These are phyloP conservation scores for Pestalotiopsis sp. DNA, from an alignment of 2,329 filamentous ascomycete species.

Conservation along the genomic window DNA sequence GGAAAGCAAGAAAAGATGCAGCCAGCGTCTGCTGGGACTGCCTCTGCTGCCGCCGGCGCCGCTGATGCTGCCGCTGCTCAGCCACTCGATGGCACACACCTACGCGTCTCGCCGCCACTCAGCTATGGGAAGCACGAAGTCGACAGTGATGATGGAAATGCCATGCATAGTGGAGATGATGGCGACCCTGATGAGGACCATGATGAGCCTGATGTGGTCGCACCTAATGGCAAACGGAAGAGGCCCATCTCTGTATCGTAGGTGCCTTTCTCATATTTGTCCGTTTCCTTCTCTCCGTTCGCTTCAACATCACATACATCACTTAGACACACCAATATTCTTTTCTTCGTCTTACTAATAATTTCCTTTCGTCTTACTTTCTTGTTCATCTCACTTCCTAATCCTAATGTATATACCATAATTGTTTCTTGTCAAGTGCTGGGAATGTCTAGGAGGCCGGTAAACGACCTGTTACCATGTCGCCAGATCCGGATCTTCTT, in stretches of 20 bases:
- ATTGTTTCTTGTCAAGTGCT: not conserved
- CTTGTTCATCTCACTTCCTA: not conserved
- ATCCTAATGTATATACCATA: not conserved
- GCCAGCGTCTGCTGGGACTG: not conserved
- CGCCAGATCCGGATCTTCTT: not conserved
- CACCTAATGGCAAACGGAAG: slow-evolving; percentile 58
- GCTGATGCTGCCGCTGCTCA: slow-evolving; percentile 18
- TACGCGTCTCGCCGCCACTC: slow-evolving; percentile 26
- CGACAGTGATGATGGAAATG: slow-evolving; percentile 51
- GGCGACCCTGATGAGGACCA: slow-evolving; percentile 45
- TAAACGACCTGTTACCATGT: slow-evolving; percentile 6
- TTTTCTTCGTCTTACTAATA: not conserved
- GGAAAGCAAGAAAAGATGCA: not conserved
- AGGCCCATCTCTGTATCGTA: slow-evolving; percentile 64
- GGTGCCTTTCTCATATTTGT: slow-evolving; percentile 26
- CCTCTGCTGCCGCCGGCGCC: not conserved
- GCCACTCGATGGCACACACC: slow-evolving; percentile 20
- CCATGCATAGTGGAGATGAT: slow-evolving; percentile 45
- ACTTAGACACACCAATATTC: slow-evolving; percentile 13
- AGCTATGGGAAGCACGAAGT: slow-evolving; percentile 31
- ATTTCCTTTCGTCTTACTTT: not conserved
- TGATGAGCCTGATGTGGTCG: slow-evolving; percentile 30
- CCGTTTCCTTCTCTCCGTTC: slow-evolving; percentile 8
- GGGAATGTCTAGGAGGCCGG: not conserved
- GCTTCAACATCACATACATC: slow-evolving; percentile 18